A percentile compares a stretch with the other conserved stretches of the same genome.
Evolutionary conservation across 2,329 filamentous ascomycete species (phyloP).

Genomic region (Dothiorella sarmentorum): DNA sequence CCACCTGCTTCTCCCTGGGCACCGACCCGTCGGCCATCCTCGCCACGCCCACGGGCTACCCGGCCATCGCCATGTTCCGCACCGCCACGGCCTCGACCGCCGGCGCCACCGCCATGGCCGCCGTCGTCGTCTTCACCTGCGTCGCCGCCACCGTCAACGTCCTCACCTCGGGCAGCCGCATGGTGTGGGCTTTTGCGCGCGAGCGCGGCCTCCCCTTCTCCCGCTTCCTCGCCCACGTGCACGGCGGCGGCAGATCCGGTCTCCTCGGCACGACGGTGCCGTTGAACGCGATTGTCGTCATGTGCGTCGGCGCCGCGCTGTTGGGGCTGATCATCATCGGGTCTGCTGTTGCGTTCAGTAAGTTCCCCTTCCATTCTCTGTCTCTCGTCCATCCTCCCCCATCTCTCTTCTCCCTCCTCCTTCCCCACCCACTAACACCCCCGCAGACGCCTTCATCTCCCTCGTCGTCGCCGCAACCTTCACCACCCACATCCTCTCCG

Average conservation of each 20-base stretch:
- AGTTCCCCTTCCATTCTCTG: neutral
- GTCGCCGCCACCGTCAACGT: conserved; percentile 40
- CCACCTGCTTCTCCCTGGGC: conserved; percentile 37
- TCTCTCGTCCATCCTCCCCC: neutral
- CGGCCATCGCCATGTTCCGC: conserved; percentile 50
- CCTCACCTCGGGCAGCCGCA: conserved; percentile 40
- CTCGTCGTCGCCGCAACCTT: conserved; percentile 6
- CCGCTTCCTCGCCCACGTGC: conserved; percentile 31
- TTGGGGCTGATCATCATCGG: conserved; percentile 53
- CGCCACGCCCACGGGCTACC: conserved; percentile 25
- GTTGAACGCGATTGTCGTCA: conserved; percentile 18
- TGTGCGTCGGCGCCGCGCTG: conserved; percentile 30
- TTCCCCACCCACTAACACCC: too few species aligned
- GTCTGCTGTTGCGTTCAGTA: conserved; percentile 28
- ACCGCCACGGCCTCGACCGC: conserved; percentile 29
- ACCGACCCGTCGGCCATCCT: conserved; percentile 29
- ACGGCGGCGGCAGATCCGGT: conserved; percentile 36
- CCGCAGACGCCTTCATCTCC: neutral
- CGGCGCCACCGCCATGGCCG: conserved; percentile 47
- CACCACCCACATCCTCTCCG: conserved; percentile 2
- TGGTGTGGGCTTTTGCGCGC: conserved; percentile 44
- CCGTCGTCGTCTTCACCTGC: conserved; percentile 40
- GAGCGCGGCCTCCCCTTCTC: conserved; percentile 43
- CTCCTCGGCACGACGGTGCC: conserved; percentile 41
- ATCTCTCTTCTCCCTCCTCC: neutral